These are phyloP conservation scores for Lumnitzera racemosa DNA, from an alignment of 345 rosid species.

Conservation along the genomic window DNA sequence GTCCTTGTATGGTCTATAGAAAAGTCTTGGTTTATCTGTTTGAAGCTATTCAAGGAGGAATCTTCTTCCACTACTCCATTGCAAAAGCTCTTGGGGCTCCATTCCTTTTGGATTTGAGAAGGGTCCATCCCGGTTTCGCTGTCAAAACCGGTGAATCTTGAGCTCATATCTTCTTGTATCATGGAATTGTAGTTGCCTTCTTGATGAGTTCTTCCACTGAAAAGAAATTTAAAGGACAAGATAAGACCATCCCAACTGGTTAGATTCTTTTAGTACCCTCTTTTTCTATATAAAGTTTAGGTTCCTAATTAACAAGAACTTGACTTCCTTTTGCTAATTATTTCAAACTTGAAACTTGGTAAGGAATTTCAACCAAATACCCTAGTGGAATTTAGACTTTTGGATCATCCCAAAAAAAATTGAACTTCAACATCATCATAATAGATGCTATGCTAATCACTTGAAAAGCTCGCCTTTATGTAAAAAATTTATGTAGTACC, in stretches of 20 bases:
- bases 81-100: conserved; percentile 23
- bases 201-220: conserved; percentile 22
- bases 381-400: no score
- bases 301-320: neutral
- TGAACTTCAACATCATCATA: no score
- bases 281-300: neutral
- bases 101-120: conserved; percentile 30
- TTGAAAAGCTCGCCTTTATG: no score
- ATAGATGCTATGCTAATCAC: no score
- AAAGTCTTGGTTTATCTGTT: conserved; percentile 24
- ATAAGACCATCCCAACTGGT: neutral
- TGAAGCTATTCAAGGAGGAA: conserved; percentile 20
- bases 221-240: conserved; percentile 11
- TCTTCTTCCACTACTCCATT: conserved; percentile 17
- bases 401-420: no score
- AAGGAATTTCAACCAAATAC: neutral
- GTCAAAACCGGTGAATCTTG: conserved; percentile 11
- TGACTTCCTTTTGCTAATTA: conserved; percentile 4
- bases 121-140: conserved; percentile 20
- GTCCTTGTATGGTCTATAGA: conserved; percentile 5
- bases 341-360: conserved; percentile 1
- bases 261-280: neutral
- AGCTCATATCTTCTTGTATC: conserved; percentile 49
- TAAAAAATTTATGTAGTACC: no score
- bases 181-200: conserved; percentile 21